Evolutionary conservation across 148 eudicot genomes (phyloP).

Genomic region (Rhododendron griersonianum): DNA sequence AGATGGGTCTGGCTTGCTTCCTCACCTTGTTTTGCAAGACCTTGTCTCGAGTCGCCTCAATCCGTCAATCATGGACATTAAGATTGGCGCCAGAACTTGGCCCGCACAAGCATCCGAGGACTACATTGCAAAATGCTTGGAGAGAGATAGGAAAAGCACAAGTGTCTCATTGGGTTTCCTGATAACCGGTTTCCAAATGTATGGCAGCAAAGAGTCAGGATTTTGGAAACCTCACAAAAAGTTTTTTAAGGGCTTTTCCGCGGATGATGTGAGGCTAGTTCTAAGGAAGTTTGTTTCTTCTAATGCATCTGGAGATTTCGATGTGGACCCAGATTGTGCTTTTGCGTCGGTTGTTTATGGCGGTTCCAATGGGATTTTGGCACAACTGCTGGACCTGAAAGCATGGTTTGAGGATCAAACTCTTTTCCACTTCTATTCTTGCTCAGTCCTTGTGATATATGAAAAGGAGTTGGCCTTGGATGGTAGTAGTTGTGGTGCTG

Average conservation of each 20-base stretch:
- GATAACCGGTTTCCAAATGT: conserved; percentile 64
- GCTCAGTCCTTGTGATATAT: conserved; percentile 58
- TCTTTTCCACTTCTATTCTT: conserved; percentile 54
- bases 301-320: conserved; percentile 27
- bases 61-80: conserved; percentile 74
- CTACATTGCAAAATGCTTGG: conserved; percentile 62
- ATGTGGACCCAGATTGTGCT: conserved; percentile 21
- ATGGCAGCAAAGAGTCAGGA: conserved; percentile 38
- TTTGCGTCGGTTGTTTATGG: conserved; percentile 65
- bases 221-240: conserved; percentile 68
- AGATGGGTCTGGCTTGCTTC: conserved; percentile 64
- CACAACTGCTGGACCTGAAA: conserved; percentile 70
- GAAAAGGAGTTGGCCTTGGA: conserved; percentile 46
- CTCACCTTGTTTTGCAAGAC: conserved; percentile 78
- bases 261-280: conserved; percentile 53
- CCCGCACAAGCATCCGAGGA: conserved; percentile 54
- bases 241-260: conserved; percentile 21
- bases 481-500: conserved; percentile 33
- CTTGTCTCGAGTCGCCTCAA: conserved; percentile 29
- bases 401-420: conserved; percentile 98
- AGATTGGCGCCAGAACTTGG: conserved; percentile 92
- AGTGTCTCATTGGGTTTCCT: conserved; percentile 65
- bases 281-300: conserved; percentile 71
- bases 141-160: conserved; percentile 57
- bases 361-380: conserved; percentile 66